phyloP scores from a whole-genome alignment of 2,329 filamentous ascomycete species.

The Neofusicoccum laricinum region DNA sequence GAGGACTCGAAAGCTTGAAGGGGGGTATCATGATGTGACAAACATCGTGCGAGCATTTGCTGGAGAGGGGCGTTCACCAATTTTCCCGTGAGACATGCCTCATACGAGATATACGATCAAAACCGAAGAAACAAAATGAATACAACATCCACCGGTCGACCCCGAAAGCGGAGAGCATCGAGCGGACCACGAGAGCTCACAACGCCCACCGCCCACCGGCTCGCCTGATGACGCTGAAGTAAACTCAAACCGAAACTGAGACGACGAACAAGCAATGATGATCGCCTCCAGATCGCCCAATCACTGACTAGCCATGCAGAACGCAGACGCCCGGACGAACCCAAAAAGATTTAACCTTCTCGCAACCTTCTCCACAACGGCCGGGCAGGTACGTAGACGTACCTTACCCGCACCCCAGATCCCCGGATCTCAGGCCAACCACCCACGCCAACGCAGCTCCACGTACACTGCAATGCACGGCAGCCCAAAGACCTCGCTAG shows the following conservation, averaged over 20 bases:
- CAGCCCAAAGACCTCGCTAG: background rate
- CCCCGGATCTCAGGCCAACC: too few species aligned
- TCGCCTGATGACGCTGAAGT: background rate
- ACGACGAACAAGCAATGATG: background rate
- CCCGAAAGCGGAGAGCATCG: too few species aligned
- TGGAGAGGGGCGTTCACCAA: background rate
- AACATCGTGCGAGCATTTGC: background rate
- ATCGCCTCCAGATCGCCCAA: background rate
- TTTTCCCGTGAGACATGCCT: too few species aligned
- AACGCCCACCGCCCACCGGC: background rate
- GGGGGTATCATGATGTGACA: too few species aligned
- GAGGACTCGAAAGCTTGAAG: constrained; percentile 28
- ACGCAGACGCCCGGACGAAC: background rate
- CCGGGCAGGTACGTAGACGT: background rate
- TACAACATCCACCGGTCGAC: too few species aligned
- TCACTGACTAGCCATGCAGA: background rate
- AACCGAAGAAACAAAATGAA: background rate
- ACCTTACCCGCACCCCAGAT: background rate
- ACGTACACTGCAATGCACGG: too few species aligned
- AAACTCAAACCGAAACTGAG: background rate
- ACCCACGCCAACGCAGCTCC: too few species aligned
- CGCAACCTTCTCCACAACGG: background rate
- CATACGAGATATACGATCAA: background rate
- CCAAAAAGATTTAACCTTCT: background rate
- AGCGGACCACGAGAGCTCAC: too few species aligned